Base-by-base conservation (phyloP, 2,329 filamentous ascomycete species). In the Aureobasidium sp. region DNA sequence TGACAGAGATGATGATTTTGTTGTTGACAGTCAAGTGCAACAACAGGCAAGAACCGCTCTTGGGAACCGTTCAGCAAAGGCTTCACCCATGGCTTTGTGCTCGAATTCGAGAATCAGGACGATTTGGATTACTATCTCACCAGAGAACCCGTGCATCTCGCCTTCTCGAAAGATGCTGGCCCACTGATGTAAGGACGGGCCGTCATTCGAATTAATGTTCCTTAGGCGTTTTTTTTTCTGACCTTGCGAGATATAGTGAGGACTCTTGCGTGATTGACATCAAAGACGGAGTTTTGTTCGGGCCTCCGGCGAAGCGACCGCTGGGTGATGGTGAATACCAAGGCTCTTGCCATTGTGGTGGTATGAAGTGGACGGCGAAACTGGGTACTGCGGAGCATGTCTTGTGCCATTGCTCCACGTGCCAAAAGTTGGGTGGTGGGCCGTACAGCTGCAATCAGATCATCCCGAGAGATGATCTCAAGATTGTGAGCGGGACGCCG, bases 391-490 rank as follows among this genome's bases (percentile, higher is more conserved):
- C 59, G 6, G 60, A 65, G 50, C 66, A 69, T 54, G 63, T 69
- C 11, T 58, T 69, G 21, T 68, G 67, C 38, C 66, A 69, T 55
- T 70, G 67, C 56, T 56, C 59, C 16, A 68, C 66, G 3, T 69
- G 68, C 39, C 66, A 69, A 56, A 64, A 65, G 39, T 54, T 69
- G 8, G 64, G 63, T 3, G 67, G 66, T 16, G 65, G 64, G 7
- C 66, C 64, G 24, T 69, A 69, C 41, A 63, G 61, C 12, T 69
- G 66, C 56, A 69, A 68, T 47, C 63, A 68, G 30, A 68, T 69
- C 29, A 64, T 69, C 47, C 56, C 62, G 17, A 57, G 55, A 25
- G 64, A 62, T 4, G 60, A 63, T 22, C 51, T 69, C 17, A 54
- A 48, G 12, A 60, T 68, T 2, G 57, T 62, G 14, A 56, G 54